A percentile compares a stretch with the other conserved stretches of the same genome.
These are phyloP conservation scores for Ustilaginoidea virens DNA, from an alignment of 2,329 filamentous ascomycete genomes.

Conservation along the genomic window DNA sequence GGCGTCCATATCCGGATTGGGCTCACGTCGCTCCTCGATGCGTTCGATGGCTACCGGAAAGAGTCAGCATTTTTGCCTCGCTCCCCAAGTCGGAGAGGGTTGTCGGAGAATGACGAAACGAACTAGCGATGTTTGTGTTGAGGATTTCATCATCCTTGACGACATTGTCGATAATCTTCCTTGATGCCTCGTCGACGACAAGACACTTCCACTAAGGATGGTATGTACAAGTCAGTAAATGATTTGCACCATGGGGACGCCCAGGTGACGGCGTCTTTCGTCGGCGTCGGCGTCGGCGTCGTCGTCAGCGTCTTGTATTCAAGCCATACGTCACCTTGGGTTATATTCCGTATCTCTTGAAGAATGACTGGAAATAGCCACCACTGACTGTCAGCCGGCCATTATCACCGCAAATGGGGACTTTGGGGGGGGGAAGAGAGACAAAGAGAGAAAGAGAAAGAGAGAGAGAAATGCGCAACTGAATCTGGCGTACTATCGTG, in stretches of 20 bases:
- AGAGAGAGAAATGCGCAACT: too few species aligned
- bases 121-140: conserved; percentile 91
- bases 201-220: conserved; percentile 79
- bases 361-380: conserved; percentile 21
- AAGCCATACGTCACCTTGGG: conserved; percentile 62
- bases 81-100: conserved; percentile 4
- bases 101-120: conserved; percentile 15
- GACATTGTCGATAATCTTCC: conserved; percentile 78
- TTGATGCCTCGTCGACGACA: conserved; percentile 70
- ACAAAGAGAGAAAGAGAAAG: too few species aligned
- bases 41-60: conserved; percentile 65
- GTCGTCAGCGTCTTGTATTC: too few species aligned
- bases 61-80: conserved; percentile 5
- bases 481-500: conserved; percentile 30
- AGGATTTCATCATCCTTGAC: conserved; percentile 94
- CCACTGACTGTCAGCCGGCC: conserved; percentile 1
- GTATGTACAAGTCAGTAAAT: background rate
- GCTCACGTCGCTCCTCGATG: conserved; percentile 72
- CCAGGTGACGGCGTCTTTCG: too few species aligned
- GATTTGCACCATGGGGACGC: too few species aligned
- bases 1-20: conserved; percentile 83
- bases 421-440: background rate
- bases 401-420: background rate
- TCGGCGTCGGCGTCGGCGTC: too few species aligned
- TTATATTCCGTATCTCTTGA: conserved; percentile 54